Base-by-base conservation (phyloP, 768 basidiomycete genomes). In the Boletus rubroflammeus region DNA sequence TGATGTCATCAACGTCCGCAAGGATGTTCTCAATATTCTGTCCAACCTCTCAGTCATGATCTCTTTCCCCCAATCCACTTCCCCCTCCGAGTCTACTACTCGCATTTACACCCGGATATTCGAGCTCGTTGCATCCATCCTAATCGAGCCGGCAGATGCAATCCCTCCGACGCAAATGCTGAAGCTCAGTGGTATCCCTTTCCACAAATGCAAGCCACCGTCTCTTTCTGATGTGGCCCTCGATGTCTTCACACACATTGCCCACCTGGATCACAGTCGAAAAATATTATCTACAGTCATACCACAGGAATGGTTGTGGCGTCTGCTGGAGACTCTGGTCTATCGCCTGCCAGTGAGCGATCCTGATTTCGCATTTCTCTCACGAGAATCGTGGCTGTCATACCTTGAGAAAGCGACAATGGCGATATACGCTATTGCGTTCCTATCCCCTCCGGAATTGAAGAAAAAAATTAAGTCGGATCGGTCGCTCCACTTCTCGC, bases 371-470 rank as follows among this genome's bases (percentile, higher is more conserved):
- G 72, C 83, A 63, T 71, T 88, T 57, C 71, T 83, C 60, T 71
- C 74, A 50, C 76, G 82, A 58, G 86, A 90, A 64, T 64, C 73
- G 21, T 93, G 90, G 85, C 68, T 94, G 42, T 82, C 83, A 39
- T 88, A 91, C 68, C 72, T 90, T 57, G 90, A 95, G 75, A 89
- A 88, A 60, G 73, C 78, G 49, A 76, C 88, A 43, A 82, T 94
- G 77, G 81, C 82, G n/a, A 79, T 97, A 39, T 98, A 97, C 73
- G 86, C 86, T 35, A 74, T 98, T 58, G 82, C 86, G 23, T 98
- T 93, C 76, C 75, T 95, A 51, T 83, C 93, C 3, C 81, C 93
- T 2, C 84, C 86, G 4, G 76, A 80, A 26, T 65, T 95, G 57
- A 93, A 95, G 73, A 75, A 78, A 50, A 79, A 73, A 57, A 78